A percentile compares a stretch with the other conserved stretches of the same genome.
Conservation (phyloP, 257 asterid genomes). For the Jacaranda copaia region DNA sequence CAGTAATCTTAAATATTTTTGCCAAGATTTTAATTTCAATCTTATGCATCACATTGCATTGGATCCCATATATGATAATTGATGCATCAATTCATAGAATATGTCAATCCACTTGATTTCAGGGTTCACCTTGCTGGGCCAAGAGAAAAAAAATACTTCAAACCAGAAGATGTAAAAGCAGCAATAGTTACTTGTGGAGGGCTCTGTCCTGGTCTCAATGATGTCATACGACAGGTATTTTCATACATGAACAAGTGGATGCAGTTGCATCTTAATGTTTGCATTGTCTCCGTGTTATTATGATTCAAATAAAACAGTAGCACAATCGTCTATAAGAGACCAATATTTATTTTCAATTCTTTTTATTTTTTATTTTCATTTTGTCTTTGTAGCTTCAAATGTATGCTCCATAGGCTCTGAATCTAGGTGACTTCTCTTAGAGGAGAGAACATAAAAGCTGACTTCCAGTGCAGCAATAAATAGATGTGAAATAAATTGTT, state of each 20-base stretch:
- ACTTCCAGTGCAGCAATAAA: neutral
- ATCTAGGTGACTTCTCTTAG: neutral
- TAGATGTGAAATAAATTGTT: constrained; percentile 17
- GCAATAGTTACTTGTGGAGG: constrained; percentile 97
- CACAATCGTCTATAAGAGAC: neutral
- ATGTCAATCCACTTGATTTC: constrained; percentile 28
- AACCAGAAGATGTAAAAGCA: constrained; percentile 92
- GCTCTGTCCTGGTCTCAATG: constrained; percentile 96
- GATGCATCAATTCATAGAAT: neutral
- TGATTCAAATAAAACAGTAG: neutral
- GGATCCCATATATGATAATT: neutral
- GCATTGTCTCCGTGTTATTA: neutral
- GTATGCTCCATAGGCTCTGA: constrained; percentile 8
- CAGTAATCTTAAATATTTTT: neutral
- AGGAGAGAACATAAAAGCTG: constrained; percentile 7
- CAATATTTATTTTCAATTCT: neutral
- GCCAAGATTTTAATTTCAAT: constrained; percentile 12
- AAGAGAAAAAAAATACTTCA: constrained; percentile 79
- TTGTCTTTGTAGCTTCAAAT: constrained; percentile 8
- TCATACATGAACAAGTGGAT: constrained; percentile 14
- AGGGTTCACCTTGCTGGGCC: constrained; percentile 99
- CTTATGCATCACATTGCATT: neutral
- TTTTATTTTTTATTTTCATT: neutral
- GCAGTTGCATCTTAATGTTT: constrained; percentile 15
- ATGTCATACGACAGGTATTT: constrained; percentile 86